Base-by-base conservation (phyloP, 1,284 basidiomycete genomes). In the Athelia sp. region DNA sequence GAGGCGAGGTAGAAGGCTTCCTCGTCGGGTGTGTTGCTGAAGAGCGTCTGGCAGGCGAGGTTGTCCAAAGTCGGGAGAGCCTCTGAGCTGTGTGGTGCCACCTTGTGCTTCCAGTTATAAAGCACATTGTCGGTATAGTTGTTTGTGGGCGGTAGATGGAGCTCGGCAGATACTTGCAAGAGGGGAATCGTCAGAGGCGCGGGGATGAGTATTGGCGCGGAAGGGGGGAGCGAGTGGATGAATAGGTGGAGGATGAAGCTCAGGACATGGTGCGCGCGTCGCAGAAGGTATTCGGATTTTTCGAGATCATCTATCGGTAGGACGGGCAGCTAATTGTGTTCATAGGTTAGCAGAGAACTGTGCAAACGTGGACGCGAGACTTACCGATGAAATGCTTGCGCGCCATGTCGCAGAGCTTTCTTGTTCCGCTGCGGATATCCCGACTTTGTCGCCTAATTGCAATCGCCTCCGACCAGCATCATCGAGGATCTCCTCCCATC, bases 81-180 rank as follows among this genome's bases (percentile, higher is more conserved):
- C 2, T 56, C 47, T 8, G 46, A 50, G 51, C 43, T 29, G 47
- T 50, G 49, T n/a, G 71, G 64, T 0, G 56, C 51, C 17, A 54
- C 49, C 43, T 49, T 45, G 14, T 51, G 21, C 32, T 62, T 55
- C 91, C 92, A 97, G 62, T 98, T 97, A 73, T 94, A 98, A 6
- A 98, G 76, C 2, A 98, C 94, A 24, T 87, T 89, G 63, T 96
- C 94, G 11, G 94, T 90, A 62, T 97, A 98, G 1, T 94, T 98
- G 43, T 96, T 75, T 38, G 98, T 76, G 0, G 95, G 94, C 0
- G 96, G 94, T 1, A 98, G 70, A 52, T 89, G 87, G 14, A 98
- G 80, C 46, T 88, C 73, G 0, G 75, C 68, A 18, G 84, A 91
- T 21, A 94, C 75, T 55, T 81, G 75, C n/a, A 93, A 78, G 23